Conservation (phyloP, 192 early-diverging fungal genomes). For the Coemansia sp. region DNA sequence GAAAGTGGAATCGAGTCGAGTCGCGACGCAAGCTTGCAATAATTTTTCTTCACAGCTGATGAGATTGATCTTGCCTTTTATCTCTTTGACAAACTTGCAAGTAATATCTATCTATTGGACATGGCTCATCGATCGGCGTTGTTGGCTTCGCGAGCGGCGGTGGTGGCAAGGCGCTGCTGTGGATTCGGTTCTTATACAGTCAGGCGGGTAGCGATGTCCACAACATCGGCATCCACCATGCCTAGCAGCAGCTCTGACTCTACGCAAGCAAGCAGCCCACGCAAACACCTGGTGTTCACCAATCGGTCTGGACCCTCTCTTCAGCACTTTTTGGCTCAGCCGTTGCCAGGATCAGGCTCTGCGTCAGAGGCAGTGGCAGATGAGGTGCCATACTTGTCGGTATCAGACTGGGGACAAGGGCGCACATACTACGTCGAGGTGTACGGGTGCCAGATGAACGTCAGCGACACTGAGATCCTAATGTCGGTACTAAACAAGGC, state of each 20-base stretch:
- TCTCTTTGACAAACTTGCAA: neutral
- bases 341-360: neutral
- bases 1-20: neutral
- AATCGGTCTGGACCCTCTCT: conserved; percentile 51
- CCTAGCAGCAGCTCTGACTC: neutral
- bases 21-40: no score
- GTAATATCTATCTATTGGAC: neutral
- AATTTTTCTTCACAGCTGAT: neutral
- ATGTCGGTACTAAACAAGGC: conserved; percentile 68
- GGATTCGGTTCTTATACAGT: neutral
- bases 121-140: conserved; percentile 1
- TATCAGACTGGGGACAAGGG: conserved; percentile 57
- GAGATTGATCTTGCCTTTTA: neutral
- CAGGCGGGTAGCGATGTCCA: neutral
- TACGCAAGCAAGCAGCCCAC: neutral
- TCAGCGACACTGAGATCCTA: conserved; percentile 77
- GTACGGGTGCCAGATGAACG: conserved; percentile 83
- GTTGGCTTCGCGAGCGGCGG: neutral
- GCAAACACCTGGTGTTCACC: conserved; percentile 44
- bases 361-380: conserved; percentile 23
- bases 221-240: neutral
- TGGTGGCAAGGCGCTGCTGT: neutral
- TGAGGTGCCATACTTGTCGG: conserved; percentile 41
- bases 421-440: conserved; percentile 74
- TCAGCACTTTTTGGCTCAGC: conserved; percentile 53